Base-by-base conservation (phyloP, 768 basidiomycete genomes). In the Trametes gibbosa region DNA sequence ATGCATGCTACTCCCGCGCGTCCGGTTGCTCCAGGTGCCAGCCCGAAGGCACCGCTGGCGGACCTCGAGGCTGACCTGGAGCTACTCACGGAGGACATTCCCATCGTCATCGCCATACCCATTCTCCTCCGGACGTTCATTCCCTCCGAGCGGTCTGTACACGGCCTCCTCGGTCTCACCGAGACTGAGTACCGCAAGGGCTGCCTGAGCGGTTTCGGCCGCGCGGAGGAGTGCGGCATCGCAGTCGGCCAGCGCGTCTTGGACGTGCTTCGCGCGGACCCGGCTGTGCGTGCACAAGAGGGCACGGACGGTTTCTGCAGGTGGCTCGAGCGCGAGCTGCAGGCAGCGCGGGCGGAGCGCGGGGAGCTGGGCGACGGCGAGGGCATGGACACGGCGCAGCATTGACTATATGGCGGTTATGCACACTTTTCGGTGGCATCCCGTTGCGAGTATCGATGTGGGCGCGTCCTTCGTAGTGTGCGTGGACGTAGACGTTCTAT, bases 101-200 rank as follows among this genome's bases (percentile, higher is more conserved):
- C 91, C 0, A 83, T 85, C n/a, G 76, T 92, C 62, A 81, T 92
- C 49, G 85, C 85, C 7, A 77, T 92, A 10, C 86, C 89, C 3
- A 76, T 89, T 42, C 72, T 93, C 32, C 72, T 92, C 13, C 82
- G 81, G 63, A 69, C 77, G 13, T 79, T 77, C 65, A 64, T 72
- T 34, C 66, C 56, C 45, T 32, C 59, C 5, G 70, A 69, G 27
- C 70, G 72, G 5, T 77, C 79, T 2, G 79, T 91, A 48, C 71
- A 85, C 12, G 65, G 73, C 19, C 76, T 89, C 61, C 70, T 90
- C 40, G 82, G 82, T 21, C 68, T 90, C 7, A 65, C 80, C 0
- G 88, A 86, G 64, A 79, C 77, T 8, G 81, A 82, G 61, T 92
- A 92, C 66, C 78, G 89, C 56, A 81, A 77, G 63, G 82, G 81